Evolutionary conservation across 2,329 filamentous ascomycete species (phyloP), one percentile per base, ranked within the genome.

Genomic region (Ascochyta clinopodiicola): DNA sequence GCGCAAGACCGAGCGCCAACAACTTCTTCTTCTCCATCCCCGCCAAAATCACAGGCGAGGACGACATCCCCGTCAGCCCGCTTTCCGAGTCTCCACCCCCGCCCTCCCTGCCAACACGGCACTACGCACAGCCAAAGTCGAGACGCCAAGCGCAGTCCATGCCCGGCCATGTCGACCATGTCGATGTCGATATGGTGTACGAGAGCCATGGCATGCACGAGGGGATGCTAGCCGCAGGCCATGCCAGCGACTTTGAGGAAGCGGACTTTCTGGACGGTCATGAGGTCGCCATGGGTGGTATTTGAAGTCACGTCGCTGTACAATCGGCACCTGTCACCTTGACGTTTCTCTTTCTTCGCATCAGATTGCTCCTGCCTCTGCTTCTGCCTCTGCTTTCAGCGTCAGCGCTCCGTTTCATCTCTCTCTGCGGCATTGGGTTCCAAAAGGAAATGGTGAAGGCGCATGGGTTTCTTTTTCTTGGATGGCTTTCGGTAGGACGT

Each of bases 171-270:
- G 24, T 61, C 15, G 34, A 44, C 31, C 10, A 44, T 27, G 19
- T 62, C 12, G 67, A 69, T n/a, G 34, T 47, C 27, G 67, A 75
- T 44, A 61, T 67, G 58, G 74, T 45, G 4, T 35, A 31, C n/a
- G 45, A 55, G 10, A 62, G 69, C 63, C 51, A 56, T 39, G 63
- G 69, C 36, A 59, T 70, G 59, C 56, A 64, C 39, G 59, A 73
- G 71, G 74, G 72, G 64, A 77, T 47, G 64, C 71, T 69, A 53
- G 61, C 56, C 62, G 67, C 54, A 37, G 70, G 60, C 57, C 73
- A 59, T 75, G 75, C 75, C 63, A 75, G 61, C 47, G 88, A 91
- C 69, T 91, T 91, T 70, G 86, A 83, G 53, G 89, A 92, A 55
- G 88, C 88, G 0, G 80, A 84, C 0, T 92, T 92, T 44, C 53